Conservation (phyloP, 768 basidiomycete species). For the Hortiboletus flavorubellus region DNA sequence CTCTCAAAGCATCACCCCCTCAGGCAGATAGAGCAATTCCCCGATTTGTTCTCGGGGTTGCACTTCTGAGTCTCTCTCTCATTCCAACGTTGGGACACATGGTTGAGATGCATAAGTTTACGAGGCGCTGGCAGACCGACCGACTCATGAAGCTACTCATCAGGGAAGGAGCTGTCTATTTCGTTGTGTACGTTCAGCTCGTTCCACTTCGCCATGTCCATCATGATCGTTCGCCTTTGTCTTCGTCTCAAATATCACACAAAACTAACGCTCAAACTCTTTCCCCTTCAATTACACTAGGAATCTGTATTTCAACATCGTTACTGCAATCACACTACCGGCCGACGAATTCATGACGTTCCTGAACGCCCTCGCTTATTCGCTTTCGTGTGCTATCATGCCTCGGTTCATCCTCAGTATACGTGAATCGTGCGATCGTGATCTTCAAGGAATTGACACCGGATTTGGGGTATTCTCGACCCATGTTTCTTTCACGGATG, state of each 20-base stretch:
- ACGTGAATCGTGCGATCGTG: neutral
- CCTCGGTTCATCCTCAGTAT: slow-evolving; percentile 13
- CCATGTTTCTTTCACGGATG: neutral
- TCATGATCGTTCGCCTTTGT: neutral
- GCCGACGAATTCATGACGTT: neutral
- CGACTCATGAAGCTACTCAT: neutral
- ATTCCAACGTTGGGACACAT: neutral
- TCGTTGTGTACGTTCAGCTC: slow-evolving; percentile 2
- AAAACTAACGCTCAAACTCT: neutral
- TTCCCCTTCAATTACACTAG: neutral
- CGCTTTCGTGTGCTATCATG: neutral
- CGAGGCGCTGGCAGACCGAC: slow-evolving; percentile 5
- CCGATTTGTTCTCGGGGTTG: neutral
- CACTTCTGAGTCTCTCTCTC: slow-evolving; percentile 1
- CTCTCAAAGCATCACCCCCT: neutral
- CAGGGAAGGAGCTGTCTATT: slow-evolving; percentile 10
- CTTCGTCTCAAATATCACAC: neutral
- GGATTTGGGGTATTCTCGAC: slow-evolving; percentile 2
- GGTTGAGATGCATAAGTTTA: neutral
- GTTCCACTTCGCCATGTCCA: neutral
- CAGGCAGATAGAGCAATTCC: neutral
- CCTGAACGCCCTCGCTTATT: neutral
- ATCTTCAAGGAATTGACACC: slow-evolving; percentile 3
- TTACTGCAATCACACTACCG: neutral
- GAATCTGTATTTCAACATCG: slow-evolving; percentile 1